These are phyloP conservation scores for Scheffersomyces segobiensis DNA, from an alignment of 1,139 yeast genomes.

Conservation along the genomic window DNA sequence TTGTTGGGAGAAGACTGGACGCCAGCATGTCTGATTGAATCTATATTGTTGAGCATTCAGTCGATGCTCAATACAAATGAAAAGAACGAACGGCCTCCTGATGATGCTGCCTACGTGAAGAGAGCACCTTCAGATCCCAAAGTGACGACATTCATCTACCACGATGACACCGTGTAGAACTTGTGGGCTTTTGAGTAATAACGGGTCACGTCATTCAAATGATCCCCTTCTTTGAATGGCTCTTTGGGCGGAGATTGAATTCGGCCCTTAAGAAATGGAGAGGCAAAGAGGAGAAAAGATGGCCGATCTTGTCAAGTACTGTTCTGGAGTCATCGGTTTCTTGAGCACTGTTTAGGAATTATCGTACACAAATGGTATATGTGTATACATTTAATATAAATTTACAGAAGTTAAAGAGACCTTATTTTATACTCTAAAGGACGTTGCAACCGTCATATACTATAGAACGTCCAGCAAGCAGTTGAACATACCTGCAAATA, in stretches of 20 bases:
- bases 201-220: neutral
- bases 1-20: constrained; percentile 71
- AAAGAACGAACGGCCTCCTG: constrained; percentile 51
- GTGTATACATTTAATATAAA: neutral
- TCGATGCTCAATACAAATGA: constrained; percentile 60
- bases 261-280: too few relatives aligned
- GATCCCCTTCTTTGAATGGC: too few relatives aligned
- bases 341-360: too few relatives aligned
- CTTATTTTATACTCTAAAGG: neutral
- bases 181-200: neutral
- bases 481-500: neutral
- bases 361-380: too few relatives aligned
- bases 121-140: constrained; percentile 62
- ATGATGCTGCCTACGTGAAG: constrained; percentile 47
- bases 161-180: constrained; percentile 47
- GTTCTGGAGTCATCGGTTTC: too few relatives aligned
- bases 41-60: constrained; percentile 60
- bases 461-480: neutral
- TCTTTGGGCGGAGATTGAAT: too few relatives aligned
- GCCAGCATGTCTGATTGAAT: constrained; percentile 61
- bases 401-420: neutral
- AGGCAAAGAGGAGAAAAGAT: too few relatives aligned
- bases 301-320: too few relatives aligned
- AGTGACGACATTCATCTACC: constrained; percentile 48
- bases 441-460: neutral